Evolutionary conservation across 805 yeast genomes (phyloP), one percentile per base, ranked within the genome.

Genomic region (Zygotorulaspora chibaensis): DNA sequence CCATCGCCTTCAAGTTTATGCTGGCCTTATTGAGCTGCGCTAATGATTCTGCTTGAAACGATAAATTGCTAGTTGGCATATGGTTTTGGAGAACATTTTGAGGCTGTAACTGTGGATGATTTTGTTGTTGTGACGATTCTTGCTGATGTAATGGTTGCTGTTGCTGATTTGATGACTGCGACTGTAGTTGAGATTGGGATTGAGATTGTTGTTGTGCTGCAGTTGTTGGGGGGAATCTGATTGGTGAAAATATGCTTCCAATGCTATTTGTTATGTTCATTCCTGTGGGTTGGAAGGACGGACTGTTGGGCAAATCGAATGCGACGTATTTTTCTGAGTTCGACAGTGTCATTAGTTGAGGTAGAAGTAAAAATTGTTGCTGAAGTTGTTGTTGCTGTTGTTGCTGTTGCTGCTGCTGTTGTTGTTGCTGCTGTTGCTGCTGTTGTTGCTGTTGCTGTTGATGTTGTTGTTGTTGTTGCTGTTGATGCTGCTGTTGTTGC

Each of bases 251-350:
- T 35, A 57, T 50, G 27, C 58, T 57, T 16, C 61, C 59, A 28
- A 57, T 57, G 46, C 63, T 57, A 39, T 57, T 59, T 2, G 61
- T 54, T 20, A 59, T 42, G 34, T 55, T 54, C 63, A 59, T 59
- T 9, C 56, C 45, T 10, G 57, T 48, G 2, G 61, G 51, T 33
- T 59, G 59, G 23, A 46, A 35, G 20, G 58, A 45, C 23, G 57
- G 54, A 35, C 54, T 48, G 43, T 47, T 55, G 3, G 52, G 56
- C 27, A 55, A 35, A 27, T 50, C 56, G 31, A 50, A 48, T 13
- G 57, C 56, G 8, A 59, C 61, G 39, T 51, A 58, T 33, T 56
- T 58, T 33, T 57, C 63, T 12, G 61, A 56, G 35, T 56, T 66
- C 46, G 52, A 63, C 57, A 52, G 55, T 38, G 51, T 63, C 61